These are phyloP conservation scores for Vaccinium darrowii DNA, from an alignment of 148 eudicot species.

Conservation along the genomic window DNA sequence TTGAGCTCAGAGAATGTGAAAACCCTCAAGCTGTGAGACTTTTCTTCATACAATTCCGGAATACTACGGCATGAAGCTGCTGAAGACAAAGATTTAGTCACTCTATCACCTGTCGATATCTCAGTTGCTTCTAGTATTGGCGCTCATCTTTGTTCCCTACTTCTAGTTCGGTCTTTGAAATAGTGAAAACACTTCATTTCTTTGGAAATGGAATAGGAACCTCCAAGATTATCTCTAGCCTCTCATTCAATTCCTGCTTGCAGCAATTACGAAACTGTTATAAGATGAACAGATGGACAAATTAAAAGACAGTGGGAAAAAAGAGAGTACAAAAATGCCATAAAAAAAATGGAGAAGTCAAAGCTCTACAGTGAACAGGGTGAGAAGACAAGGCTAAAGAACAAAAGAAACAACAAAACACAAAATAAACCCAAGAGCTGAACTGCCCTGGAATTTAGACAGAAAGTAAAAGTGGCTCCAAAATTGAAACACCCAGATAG, in stretches of 20 bases:
- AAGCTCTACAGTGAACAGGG: not conserved
- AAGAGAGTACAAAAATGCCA: not conserved
- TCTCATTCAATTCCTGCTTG: constrained; percentile 10
- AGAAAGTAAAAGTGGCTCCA: not conserved
- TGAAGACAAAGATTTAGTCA: constrained; percentile 48
- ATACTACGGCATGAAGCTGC: constrained; percentile 46
- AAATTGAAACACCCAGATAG: not conserved
- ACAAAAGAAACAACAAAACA: not conserved
- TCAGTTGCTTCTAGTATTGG: constrained; percentile 54
- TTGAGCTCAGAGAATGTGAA: constrained; percentile 57
- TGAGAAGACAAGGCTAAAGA: not conserved
- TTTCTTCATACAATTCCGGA: constrained; percentile 66
- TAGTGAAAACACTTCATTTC: constrained; percentile 73
- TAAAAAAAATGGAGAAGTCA: not conserved
- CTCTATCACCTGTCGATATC: constrained; percentile 32
- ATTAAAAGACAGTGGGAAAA: not conserved
- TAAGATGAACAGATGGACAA: not conserved
- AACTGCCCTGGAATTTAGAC: not conserved
- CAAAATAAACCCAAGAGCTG: not conserved
- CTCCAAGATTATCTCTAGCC: not conserved
- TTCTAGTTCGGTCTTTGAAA: constrained; percentile 47
- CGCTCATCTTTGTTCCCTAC: constrained; percentile 57
- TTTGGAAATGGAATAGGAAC: not conserved
- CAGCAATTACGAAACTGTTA: not conserved
- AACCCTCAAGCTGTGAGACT: constrained; percentile 55